Evolutionary conservation across 1,284 basidiomycete species (phyloP).

Genomic region (Neonothopanus nambi): DNA sequence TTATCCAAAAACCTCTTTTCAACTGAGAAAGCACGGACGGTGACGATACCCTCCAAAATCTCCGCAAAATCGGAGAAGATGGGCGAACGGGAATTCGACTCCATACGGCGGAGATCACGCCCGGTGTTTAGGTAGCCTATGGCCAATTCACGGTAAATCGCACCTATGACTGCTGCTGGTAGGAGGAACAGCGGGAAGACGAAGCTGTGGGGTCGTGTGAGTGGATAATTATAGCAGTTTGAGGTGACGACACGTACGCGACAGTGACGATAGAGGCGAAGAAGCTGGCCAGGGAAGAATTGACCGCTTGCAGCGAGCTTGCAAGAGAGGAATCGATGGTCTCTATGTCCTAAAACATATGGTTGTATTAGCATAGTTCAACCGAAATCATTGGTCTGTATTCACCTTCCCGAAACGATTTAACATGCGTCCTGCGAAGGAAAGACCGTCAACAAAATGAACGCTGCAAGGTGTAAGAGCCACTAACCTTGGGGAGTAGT

Average conservation of each 20-base stretch:
- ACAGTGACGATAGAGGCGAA: constrained; percentile 66
- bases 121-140: constrained; percentile 76
- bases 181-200: constrained; percentile 75
- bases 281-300: constrained; percentile 72
- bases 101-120: constrained; percentile 77
- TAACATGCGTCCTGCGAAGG: constrained; percentile 43
- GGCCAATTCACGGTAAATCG: constrained; percentile 61
- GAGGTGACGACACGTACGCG: constrained; percentile 37
- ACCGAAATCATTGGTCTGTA: not conserved
- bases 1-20: constrained; percentile 76
- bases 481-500: constrained; percentile 52
- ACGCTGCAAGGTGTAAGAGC: constrained; percentile 33
- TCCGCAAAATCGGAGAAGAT: constrained; percentile 82
- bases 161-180: constrained; percentile 66
- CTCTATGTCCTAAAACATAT: constrained; percentile 57
- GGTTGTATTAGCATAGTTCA: not conserved
- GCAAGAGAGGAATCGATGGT: constrained; percentile 73
- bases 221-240: constrained; percentile 1
- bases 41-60: constrained; percentile 75
- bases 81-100: constrained; percentile 69
- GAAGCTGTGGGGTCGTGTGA: constrained; percentile 35
- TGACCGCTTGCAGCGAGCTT: constrained; percentile 69
- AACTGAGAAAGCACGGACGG: constrained; percentile 86
- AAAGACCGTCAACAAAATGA: not conserved
- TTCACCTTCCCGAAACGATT: constrained; percentile 61